Conservation (phyloP, 2,329 filamentous ascomycete genomes). For the Beauveria rudraprayagi region DNA sequence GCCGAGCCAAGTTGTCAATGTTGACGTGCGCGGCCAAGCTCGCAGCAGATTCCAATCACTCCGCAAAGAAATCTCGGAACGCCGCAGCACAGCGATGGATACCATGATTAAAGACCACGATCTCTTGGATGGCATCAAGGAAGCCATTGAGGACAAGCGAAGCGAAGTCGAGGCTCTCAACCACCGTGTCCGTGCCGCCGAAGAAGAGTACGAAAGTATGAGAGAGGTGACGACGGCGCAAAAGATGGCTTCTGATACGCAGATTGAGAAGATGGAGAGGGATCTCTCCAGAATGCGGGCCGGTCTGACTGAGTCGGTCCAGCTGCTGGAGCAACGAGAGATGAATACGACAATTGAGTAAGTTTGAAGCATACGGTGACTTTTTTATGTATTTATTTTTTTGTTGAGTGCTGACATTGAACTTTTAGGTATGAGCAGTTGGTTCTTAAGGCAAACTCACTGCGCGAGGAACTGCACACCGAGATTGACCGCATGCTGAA, state of each 20-base stretch:
- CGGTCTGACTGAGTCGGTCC: constrained; percentile 74
- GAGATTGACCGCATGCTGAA: constrained; percentile 94
- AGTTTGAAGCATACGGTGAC: constrained; percentile 25
- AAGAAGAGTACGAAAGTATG: constrained; percentile 90
- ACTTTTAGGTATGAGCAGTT: constrained; percentile 76
- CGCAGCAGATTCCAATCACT: constrained; percentile 71
- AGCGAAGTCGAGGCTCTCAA: constrained; percentile 87
- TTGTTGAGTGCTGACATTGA: neutral
- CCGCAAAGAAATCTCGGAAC: constrained; percentile 86
- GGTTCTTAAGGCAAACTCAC: constrained; percentile 69
- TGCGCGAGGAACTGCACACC: constrained; percentile 96
- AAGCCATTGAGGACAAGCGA: constrained; percentile 92
- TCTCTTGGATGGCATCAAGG: constrained; percentile 86
- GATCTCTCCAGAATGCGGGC: constrained; percentile 90
- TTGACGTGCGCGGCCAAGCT: constrained; percentile 76
- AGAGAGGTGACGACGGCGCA: constrained; percentile 81
- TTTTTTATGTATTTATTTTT: no score
- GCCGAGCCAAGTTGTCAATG: constrained; percentile 76
- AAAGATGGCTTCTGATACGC: constrained; percentile 79
- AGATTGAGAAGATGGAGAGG: constrained; percentile 98
- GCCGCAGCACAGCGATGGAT: constrained; percentile 73
- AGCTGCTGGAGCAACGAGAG: constrained; percentile 87
- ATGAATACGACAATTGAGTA: constrained; percentile 96
- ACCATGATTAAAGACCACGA: constrained; percentile 93
- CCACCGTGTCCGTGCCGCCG: constrained; percentile 77